Percentiles rank a stretch among this genome's conserved stretches.
These are phyloP conservation scores for Hypoxylon sp. DNA, from an alignment of 2,329 filamentous ascomycete species.

Conservation along the genomic window DNA sequence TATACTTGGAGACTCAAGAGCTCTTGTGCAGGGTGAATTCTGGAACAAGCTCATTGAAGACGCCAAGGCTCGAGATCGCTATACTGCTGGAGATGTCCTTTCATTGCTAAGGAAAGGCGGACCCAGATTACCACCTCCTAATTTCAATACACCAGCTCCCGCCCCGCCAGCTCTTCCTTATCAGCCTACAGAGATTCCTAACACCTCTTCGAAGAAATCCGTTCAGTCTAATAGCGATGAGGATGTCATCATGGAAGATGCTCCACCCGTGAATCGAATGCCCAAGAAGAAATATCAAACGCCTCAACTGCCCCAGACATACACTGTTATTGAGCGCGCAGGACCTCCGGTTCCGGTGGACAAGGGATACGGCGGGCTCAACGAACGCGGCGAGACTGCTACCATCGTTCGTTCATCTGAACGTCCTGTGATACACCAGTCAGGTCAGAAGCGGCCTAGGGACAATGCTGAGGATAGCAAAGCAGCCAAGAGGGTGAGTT, in stretches of 20 bases:
- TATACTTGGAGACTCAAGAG: conserved; percentile 93
- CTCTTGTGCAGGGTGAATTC: conserved; percentile 88
- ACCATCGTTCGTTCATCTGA: conserved; percentile 46
- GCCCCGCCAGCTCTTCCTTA: conserved; percentile 16
- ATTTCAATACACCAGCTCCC: conserved; percentile 30
- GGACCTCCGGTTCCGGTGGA: conserved; percentile 24
- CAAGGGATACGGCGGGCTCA: conserved; percentile 49
- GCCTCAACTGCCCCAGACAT: conserved; percentile 49
- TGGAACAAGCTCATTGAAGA: conserved; percentile 91
- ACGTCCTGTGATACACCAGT: conserved; percentile 53
- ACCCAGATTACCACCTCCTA: conserved; percentile 52
- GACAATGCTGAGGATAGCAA: conserved; percentile 48
- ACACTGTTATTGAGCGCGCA: conserved; percentile 49
- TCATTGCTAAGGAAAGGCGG: conserved; percentile 64
- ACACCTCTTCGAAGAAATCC: conserved; percentile 5
- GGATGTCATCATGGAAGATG: conserved; percentile 53
- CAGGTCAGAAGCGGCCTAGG: conserved; percentile 50
- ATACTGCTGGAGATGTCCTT: conserved; percentile 77
- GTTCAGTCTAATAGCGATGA: conserved; percentile 22
- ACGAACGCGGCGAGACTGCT: conserved; percentile 52
- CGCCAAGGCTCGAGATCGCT: conserved; percentile 79
- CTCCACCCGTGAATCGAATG: conserved; percentile 35
- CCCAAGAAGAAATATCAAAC: conserved; percentile 46
- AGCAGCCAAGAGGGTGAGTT: conserved; percentile 50
- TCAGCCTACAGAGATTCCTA: neutral